Conservation (phyloP, 2,329 filamentous ascomycete species). For the Cytospora mali region DNA sequence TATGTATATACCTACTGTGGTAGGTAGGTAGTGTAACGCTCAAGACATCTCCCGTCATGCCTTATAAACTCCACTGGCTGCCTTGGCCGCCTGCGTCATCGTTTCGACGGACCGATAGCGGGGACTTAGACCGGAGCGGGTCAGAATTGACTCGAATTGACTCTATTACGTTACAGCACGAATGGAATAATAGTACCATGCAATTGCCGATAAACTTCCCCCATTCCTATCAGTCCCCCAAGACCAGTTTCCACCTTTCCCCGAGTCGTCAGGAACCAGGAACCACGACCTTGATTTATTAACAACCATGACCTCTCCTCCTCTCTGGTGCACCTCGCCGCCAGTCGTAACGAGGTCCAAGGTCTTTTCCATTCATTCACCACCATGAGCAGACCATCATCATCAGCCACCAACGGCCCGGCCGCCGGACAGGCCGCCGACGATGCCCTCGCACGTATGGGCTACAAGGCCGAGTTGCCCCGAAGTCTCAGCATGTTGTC, state of each 20-base stretch:
- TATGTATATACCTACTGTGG: no score
- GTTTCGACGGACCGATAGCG: not conserved
- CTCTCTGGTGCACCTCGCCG: not conserved
- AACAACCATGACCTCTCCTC: not conserved
- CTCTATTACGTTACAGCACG: not conserved
- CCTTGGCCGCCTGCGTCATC: not conserved
- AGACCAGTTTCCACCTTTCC: not conserved
- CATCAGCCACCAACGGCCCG: slow-evolving; percentile 14
- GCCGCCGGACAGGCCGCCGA: slow-evolving; percentile 45
- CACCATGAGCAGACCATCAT: slow-evolving; percentile 17
- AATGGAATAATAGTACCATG: not conserved
- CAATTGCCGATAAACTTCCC: not conserved
- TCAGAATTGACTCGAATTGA: not conserved
- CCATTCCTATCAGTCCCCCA: not conserved
- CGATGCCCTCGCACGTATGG: slow-evolving; percentile 65
- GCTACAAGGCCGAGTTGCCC: slow-evolving; percentile 68
- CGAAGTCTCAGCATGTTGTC: slow-evolving; percentile 68
- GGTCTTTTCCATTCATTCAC: not conserved
- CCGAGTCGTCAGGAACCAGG: not conserved
- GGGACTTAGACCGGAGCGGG: not conserved
- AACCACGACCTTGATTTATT: not conserved
- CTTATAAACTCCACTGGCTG: not conserved
- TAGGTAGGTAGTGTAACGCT: no score
- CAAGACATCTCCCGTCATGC: no score
- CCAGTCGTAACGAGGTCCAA: not conserved